These are phyloP conservation scores for Mycena chlorophos DNA, from an alignment of 768 basidiomycete species.

Conservation along the genomic window DNA sequence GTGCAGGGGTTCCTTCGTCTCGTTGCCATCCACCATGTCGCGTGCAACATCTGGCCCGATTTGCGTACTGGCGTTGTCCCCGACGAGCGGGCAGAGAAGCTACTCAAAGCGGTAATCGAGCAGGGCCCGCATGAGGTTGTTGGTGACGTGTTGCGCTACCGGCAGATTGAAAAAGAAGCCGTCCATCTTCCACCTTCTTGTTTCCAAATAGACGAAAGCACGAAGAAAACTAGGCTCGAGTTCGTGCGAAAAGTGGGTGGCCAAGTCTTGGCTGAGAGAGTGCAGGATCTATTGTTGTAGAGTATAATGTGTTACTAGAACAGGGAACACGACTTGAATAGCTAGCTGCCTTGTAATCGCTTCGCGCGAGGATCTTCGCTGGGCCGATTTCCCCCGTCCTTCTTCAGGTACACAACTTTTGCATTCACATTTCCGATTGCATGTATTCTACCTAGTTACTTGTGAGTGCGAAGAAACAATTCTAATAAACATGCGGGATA, in stretches of 20 bases:
- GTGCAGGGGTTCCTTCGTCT: conserved; percentile 61
- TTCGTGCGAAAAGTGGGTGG: conserved; percentile 13
- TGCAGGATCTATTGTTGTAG: conserved; percentile 10
- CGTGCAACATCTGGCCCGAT: conserved; percentile 74
- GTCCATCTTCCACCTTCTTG: conserved; percentile 52
- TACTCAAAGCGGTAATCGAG: conserved; percentile 52
- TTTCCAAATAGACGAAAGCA: conserved; percentile 36
- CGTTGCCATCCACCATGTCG: conserved; percentile 78
- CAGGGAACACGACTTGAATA: too few relatives aligned
- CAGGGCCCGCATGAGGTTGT: conserved; percentile 52
- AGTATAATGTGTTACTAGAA: too few relatives aligned
- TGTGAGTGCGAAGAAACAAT: too few relatives aligned
- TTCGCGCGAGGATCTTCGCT: too few relatives aligned
- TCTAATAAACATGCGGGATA: too few relatives aligned
- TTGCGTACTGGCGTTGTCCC: conserved; percentile 31
- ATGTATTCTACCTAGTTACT: too few relatives aligned
- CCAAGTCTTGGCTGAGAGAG: neutral
- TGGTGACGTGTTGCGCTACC: conserved; percentile 58
- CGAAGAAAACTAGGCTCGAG: conserved; percentile 16
- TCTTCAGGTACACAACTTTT: too few relatives aligned
- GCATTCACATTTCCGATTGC: too few relatives aligned
- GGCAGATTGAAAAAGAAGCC: conserved; percentile 40
- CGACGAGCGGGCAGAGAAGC: conserved; percentile 42
- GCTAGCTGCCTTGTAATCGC: too few relatives aligned
- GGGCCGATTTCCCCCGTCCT: too few relatives aligned